Percentiles rank a stretch among this genome's conserved stretches.
Conservation (phyloP, 805 yeast species). For the Yarrowia sp. region DNA sequence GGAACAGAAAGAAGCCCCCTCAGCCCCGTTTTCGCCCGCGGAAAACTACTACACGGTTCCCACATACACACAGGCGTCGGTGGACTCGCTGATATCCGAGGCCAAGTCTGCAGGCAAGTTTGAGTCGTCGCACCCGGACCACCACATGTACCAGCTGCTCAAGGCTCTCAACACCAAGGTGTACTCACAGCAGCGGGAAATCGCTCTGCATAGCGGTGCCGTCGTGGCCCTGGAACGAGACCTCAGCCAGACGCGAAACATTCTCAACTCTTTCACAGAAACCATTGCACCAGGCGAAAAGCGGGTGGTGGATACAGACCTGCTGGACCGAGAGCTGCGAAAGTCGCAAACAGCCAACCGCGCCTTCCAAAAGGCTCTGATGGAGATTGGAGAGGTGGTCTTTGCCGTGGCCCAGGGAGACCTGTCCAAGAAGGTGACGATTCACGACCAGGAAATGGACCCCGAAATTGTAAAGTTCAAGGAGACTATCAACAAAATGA, state of each 20-base stretch:
- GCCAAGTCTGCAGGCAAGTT: constrained; percentile 37
- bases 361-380: constrained; percentile 70
- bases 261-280: constrained; percentile 49
- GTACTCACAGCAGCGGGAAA: constrained; percentile 50
- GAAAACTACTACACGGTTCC: constrained; percentile 24
- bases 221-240: constrained; percentile 49
- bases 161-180: constrained; percentile 47
- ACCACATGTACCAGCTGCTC: constrained; percentile 37
- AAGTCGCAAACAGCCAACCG: constrained; percentile 63
- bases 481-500: constrained; percentile 83
- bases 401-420: constrained; percentile 91
- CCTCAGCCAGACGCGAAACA: constrained; percentile 49
- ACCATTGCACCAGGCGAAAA: constrained; percentile 47
- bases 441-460: constrained; percentile 73
- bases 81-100: constrained; percentile 29
- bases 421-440: constrained; percentile 76
- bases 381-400: constrained; percentile 85
- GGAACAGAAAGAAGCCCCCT: constrained; percentile 44
- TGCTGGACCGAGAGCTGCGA: constrained; percentile 51
- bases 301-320: constrained; percentile 47
- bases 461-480: constrained; percentile 83
- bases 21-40: constrained; percentile 16
- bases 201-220: constrained; percentile 49
- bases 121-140: constrained; percentile 37
- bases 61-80: constrained; percentile 33